These are phyloP conservation scores for Agrocybe pediades DNA, from an alignment of 768 basidiomycete genomes.

Conservation along the genomic window DNA sequence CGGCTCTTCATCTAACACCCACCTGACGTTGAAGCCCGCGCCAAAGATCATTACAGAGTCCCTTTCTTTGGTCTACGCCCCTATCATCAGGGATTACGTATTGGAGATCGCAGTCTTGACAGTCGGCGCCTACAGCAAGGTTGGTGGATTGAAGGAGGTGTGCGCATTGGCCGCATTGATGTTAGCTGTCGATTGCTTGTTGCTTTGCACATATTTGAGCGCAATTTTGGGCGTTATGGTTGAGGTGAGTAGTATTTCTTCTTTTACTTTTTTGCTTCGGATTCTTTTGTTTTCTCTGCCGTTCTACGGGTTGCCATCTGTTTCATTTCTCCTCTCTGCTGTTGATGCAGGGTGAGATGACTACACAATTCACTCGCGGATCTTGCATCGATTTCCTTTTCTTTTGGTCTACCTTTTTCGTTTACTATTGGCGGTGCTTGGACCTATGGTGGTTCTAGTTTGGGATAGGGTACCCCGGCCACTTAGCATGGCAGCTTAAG, in stretches of 20 bases:
- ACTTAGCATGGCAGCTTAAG: background rate
- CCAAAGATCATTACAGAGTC: slow-evolving; percentile 85
- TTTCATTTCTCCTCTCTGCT: background rate
- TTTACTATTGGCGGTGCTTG: background rate
- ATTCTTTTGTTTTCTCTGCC: slow-evolving; percentile 2
- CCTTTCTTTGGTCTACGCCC: slow-evolving; percentile 73
- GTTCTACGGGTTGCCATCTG: no score
- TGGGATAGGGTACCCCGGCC: slow-evolving; percentile 1
- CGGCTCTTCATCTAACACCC: slow-evolving; percentile 9
- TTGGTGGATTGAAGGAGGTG: slow-evolving; percentile 90
- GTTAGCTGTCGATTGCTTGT: slow-evolving; percentile 81
- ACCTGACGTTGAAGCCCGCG: slow-evolving; percentile 61
- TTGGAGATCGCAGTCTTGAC: slow-evolving; percentile 90
- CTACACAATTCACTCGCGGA: background rate
- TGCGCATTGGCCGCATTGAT: slow-evolving; percentile 93
- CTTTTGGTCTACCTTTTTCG: background rate
- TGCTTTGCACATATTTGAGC: slow-evolving; percentile 89
- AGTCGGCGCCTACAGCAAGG: slow-evolving; percentile 84
- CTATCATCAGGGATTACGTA: slow-evolving; percentile 90
- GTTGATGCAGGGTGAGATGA: background rate
- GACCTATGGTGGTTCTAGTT: background rate
- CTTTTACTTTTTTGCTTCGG: slow-evolving; percentile 3
- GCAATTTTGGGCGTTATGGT: slow-evolving; percentile 94
- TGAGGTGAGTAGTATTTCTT: slow-evolving; percentile 56
- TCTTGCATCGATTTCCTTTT: background rate